Evolutionary conservation across 129 eudicot genomes (phyloP).

Genomic region (Helianthus annuus): DNA sequence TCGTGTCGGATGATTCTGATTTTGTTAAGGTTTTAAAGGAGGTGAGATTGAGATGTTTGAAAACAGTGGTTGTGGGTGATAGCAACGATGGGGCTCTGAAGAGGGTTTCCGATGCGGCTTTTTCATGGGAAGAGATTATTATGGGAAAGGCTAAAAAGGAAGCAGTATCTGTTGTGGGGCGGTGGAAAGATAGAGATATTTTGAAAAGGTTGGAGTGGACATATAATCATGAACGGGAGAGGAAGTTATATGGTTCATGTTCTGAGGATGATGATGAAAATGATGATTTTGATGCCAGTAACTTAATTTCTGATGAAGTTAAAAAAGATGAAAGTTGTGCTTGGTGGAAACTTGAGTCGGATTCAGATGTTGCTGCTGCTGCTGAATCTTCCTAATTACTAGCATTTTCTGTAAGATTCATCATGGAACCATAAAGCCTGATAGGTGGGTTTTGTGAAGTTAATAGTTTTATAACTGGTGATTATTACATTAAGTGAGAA

Average conservation of each 20-base stretch:
- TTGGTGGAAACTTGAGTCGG: conserved; percentile 73
- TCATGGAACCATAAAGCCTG: too few species aligned
- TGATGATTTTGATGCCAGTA: conserved; percentile 24
- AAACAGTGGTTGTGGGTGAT: conserved; percentile 86
- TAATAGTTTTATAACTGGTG: too few species aligned
- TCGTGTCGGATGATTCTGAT: conserved; percentile 82
- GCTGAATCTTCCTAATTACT: too few species aligned
- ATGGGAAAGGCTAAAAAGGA: conserved; percentile 74
- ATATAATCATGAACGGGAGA: conserved; percentile 55
- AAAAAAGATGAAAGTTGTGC: conserved; percentile 32
- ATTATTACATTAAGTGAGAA: too few species aligned
- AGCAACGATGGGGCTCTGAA: conserved; percentile 57
- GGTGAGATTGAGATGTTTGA: conserved; percentile 75
- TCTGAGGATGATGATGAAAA: conserved; percentile 30
- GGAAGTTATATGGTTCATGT: conserved; percentile 19
- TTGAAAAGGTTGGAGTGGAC: conserved; percentile 76
- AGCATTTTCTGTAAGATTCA: too few species aligned
- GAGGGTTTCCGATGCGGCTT: conserved; percentile 68
- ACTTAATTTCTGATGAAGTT: conserved; percentile 34
- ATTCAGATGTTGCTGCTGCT: conserved; percentile 2
- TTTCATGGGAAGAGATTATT: conserved; percentile 83
- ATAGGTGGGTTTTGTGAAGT: too few species aligned
- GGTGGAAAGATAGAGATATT: conserved; percentile 76
- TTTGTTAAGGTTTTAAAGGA: conserved; percentile 70
- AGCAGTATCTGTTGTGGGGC: conserved; percentile 61